A percentile compares a stretch with the other conserved stretches of the same genome.
Evolutionary conservation across 352 stramenopile species (phyloP).

Genomic region (Phytopythium oedochilum): DNA sequence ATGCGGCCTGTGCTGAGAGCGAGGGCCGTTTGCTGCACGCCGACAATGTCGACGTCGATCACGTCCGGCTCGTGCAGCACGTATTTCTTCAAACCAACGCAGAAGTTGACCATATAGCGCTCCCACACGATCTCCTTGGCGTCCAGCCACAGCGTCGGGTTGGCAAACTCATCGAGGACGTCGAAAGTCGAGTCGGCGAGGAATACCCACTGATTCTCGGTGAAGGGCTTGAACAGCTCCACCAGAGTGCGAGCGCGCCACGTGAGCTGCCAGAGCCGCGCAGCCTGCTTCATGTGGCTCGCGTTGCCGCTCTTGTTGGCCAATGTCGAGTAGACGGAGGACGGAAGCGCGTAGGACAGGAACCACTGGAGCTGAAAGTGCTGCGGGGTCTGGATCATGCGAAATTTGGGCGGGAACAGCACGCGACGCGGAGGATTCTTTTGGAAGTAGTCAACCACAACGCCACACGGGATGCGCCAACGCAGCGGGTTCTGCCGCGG

Average conservation of each 20-base stretch:
- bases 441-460: slow-evolving; percentile 63
- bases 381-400: slow-evolving; percentile 77
- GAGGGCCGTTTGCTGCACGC: slow-evolving; percentile 77
- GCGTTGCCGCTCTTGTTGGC: slow-evolving; percentile 58
- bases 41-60: slow-evolving; percentile 78
- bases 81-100: slow-evolving; percentile 76
- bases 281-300: slow-evolving; percentile 63
- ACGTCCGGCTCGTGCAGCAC: slow-evolving; percentile 74
- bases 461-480: slow-evolving; percentile 63
- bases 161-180: slow-evolving; percentile 21
- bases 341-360: slow-evolving; percentile 70
- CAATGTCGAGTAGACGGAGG: slow-evolving; percentile 74
- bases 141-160: slow-evolving; percentile 57
- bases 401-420: slow-evolving; percentile 59
- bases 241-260: slow-evolving; percentile 72
- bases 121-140: slow-evolving; percentile 77
- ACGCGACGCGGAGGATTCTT: slow-evolving; percentile 55
- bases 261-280: slow-evolving; percentile 67
- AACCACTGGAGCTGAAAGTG: slow-evolving; percentile 86
- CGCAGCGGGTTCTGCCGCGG: slow-evolving; percentile 72
- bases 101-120: slow-evolving; percentile 85
- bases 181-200: slow-evolving; percentile 41
- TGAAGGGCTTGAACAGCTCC: slow-evolving; percentile 85
- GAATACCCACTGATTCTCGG: slow-evolving; percentile 85
- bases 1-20: slow-evolving; percentile 77